Percentiles rank a stretch among this genome's conserved stretches.
These are phyloP conservation scores for Dunaliella primolecta DNA, from an alignment of 139 green algal genomes.

Conservation along the genomic window DNA sequence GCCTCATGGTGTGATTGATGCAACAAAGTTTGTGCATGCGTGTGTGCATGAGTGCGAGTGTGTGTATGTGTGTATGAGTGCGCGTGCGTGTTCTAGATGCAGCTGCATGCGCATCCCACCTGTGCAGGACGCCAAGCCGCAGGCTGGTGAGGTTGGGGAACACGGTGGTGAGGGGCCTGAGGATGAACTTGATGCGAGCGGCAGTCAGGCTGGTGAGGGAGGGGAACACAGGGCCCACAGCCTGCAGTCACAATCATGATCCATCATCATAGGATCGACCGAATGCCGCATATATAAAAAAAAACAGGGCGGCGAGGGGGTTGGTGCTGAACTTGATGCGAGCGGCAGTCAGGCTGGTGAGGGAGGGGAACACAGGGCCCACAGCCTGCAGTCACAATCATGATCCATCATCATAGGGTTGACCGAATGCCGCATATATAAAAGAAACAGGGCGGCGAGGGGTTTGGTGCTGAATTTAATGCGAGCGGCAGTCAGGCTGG, in stretches of 20 bases:
- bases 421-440: no score
- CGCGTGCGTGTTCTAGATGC: no score
- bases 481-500: slow-evolving; percentile 14
- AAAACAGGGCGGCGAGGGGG: slow-evolving; percentile 22
- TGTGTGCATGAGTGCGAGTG: no score
- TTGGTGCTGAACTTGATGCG: slow-evolving; percentile 31
- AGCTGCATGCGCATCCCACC: slow-evolving; percentile 1
- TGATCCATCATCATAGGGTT: no score
- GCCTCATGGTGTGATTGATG: no score
- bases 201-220: slow-evolving; percentile 17
- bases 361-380: slow-evolving; percentile 19
- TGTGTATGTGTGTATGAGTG: no score
- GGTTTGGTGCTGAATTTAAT: slow-evolving; percentile 30
- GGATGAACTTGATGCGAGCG: slow-evolving; percentile 31
- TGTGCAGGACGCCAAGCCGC: slow-evolving; percentile 25
- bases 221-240: slow-evolving; percentile 16
- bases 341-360: slow-evolving; percentile 17
- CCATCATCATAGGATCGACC: no score
- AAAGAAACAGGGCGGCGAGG: slow-evolving; percentile 22
- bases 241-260: slow-evolving; percentile 8
- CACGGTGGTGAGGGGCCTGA: slow-evolving; percentile 23
- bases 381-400: slow-evolving; percentile 2
- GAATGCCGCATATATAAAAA: no score
- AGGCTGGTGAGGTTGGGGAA: slow-evolving; percentile 15
- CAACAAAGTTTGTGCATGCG: no score